Conservation (phyloP, 1,139 yeast species). For the Diutina sp. region DNA sequence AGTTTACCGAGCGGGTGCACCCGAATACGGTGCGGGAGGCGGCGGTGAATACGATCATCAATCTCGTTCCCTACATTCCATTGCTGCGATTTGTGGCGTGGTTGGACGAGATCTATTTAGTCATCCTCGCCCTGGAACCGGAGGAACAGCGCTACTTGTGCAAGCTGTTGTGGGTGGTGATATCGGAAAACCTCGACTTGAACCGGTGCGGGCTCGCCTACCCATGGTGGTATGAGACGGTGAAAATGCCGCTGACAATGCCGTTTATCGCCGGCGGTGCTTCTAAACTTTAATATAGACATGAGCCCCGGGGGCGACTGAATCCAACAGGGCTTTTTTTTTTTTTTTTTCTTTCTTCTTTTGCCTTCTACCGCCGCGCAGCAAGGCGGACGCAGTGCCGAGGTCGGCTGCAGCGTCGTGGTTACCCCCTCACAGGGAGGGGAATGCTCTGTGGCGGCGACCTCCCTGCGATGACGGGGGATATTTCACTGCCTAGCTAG, state of each 20-base stretch:
- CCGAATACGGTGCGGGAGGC: conserved; percentile 43
- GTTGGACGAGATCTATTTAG: conserved; percentile 32
- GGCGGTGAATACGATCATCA: conserved; percentile 31
- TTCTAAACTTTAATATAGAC: neutral
- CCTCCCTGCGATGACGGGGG: no score
- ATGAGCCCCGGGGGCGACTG: neutral
- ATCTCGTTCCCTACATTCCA: conserved; percentile 43
- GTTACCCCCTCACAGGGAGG: neutral
- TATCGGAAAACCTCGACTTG: conserved; percentile 40
- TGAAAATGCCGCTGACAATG: neutral
- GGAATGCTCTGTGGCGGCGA: neutral
- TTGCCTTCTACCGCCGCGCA: neutral
- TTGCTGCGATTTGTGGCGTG: conserved; percentile 28
- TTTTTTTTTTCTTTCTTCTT: no score
- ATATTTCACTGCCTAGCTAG: no score
- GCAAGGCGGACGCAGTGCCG: neutral
- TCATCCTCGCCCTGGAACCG: conserved; percentile 24
- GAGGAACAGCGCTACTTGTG: conserved; percentile 17
- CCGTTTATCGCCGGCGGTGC: neutral
- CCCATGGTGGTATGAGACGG: conserved; percentile 46
- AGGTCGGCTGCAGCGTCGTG: neutral
- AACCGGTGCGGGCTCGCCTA: conserved; percentile 52
- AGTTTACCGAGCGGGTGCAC: conserved; percentile 12
- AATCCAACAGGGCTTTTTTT: neutral
- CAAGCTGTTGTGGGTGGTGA: conserved; percentile 23